Evolutionary conservation across 345 rosid genomes (phyloP).

Genomic region (Boechera stricta): DNA sequence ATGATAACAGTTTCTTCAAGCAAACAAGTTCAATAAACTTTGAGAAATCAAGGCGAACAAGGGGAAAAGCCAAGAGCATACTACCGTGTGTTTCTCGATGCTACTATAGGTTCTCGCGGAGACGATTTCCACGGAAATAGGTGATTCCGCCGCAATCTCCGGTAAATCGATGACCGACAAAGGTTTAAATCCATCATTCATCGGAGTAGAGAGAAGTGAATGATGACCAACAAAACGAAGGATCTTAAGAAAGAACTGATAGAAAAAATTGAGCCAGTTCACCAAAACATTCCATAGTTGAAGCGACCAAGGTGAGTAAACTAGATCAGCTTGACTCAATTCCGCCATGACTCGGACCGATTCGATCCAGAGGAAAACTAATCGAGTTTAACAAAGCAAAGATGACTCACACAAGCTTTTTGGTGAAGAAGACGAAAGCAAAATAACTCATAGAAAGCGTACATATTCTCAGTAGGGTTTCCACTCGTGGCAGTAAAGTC

Average conservation of each 20-base stretch:
- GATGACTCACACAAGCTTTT: not conserved
- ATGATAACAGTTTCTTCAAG: too few relatives aligned
- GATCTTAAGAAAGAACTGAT: constrained; percentile 70
- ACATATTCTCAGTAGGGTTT: too few relatives aligned
- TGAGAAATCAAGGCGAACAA: too few relatives aligned
- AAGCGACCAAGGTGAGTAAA: constrained; percentile 60
- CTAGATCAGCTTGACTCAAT: constrained; percentile 76
- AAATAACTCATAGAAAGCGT: too few relatives aligned
- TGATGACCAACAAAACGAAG: constrained; percentile 55
- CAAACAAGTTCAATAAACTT: too few relatives aligned
- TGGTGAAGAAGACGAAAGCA: not conserved
- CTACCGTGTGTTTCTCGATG: too few relatives aligned
- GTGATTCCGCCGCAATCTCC: too few relatives aligned
- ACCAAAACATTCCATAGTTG: constrained; percentile 64
- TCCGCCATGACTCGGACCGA: constrained; percentile 59
- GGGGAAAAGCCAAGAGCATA: too few relatives aligned
- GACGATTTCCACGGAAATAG: too few relatives aligned
- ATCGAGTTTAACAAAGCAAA: too few relatives aligned
- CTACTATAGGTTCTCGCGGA: too few relatives aligned
- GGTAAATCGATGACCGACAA: not conserved
- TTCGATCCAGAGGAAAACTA: not conserved
- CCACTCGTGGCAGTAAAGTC: too few relatives aligned
- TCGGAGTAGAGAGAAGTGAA: constrained; percentile 55
- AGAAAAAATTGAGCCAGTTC: constrained; percentile 76
- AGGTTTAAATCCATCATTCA: constrained; percentile 57